Evolutionary conservation across 1,284 basidiomycete species (phyloP).

Genomic region (Peniophora sp.): DNA sequence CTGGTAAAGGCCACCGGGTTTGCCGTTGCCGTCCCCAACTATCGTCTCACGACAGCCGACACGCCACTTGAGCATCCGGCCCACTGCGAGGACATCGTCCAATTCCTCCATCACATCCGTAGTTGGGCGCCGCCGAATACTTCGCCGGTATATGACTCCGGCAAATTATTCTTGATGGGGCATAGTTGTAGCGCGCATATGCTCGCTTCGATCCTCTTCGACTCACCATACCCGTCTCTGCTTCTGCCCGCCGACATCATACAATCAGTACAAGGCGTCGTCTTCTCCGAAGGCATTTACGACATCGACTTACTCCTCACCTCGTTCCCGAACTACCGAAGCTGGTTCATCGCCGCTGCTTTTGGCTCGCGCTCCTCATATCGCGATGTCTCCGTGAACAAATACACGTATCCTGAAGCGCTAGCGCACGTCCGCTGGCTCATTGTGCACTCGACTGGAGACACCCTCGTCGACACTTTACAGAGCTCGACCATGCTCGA

Average conservation of each 20-base stretch:
- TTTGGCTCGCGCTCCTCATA: conserved; percentile 50
- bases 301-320: conserved; percentile 56
- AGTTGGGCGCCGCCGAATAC: conserved; percentile 30
- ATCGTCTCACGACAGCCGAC: conserved; percentile 50
- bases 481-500: conserved; percentile 55
- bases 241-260: conserved; percentile 40
- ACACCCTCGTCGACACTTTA: conserved; percentile 52
- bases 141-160: conserved; percentile 28
- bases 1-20: conserved; percentile 41
- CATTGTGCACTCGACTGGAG: conserved; percentile 65
- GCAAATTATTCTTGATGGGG: conserved; percentile 51
- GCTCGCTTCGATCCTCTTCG: conserved; percentile 60
- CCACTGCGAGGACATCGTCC: conserved; percentile 60
- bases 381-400: conserved; percentile 37
- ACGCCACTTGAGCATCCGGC: conserved; percentile 50
- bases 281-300: conserved; percentile 69
- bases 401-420: conserved; percentile 26
- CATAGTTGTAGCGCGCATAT: conserved; percentile 80
- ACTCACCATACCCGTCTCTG: conserved; percentile 38
- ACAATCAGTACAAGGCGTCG: conserved; percentile 40
- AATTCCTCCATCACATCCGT: conserved; percentile 49
- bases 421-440: conserved; percentile 48
- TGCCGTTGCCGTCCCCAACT: conserved; percentile 67
- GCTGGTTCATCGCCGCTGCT: conserved; percentile 56
- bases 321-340: conserved; percentile 54